Base-by-base conservation (phyloP, 495 filamentous ascomycete genomes). In the Podospora tetraspora region DNA sequence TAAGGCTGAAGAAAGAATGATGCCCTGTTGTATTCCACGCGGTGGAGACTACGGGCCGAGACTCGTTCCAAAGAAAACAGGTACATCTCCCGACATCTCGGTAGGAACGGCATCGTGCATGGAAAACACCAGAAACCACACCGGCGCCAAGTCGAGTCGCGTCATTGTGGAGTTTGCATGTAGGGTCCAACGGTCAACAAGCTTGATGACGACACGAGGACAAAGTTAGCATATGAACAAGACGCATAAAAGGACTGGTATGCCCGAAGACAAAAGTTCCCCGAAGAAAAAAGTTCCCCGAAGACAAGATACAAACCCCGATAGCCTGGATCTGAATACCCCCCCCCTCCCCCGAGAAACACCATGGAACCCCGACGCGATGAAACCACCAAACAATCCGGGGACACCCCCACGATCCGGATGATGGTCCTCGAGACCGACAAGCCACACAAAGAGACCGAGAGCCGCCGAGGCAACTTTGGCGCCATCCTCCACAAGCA, bases 371-470 rank as follows among this genome's bases (percentile, higher is more conserved):
- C 23, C 3, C 27, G 60, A 13, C 23, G 29, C 23, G 60, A 62
- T 32, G 60, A 62, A 32, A 62, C 23, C 5, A 62, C 60, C 6
- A 11, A 19, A 27, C 27, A 11, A 11, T 23, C 23, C 25, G 1
- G 6, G 1, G 29, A 62, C 24, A 62, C 64, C 9, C 68, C 68
- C 4, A 56, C 57, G 13, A 66, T 77, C 8, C 69, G 70, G 21
- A 72, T 78, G 63, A 73, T 79, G 27, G 73, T 78, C 29, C 71
- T 78, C 52, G 77, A 79, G 62, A 78, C 76, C 0, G 76, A 78
- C 61, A 66, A 75, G 34, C 73, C 74, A 8, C 73, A 77, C 24
- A 62, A 66, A 16, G 70, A 73, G 6, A 76, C 73, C 27, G 34
- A 73, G 9, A 22, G 66, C 3, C 59, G 64, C 0, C 62, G 43